Conservation (phyloP, 1,284 basidiomycete species). For the Mycosarcoma mackinlayi region DNA sequence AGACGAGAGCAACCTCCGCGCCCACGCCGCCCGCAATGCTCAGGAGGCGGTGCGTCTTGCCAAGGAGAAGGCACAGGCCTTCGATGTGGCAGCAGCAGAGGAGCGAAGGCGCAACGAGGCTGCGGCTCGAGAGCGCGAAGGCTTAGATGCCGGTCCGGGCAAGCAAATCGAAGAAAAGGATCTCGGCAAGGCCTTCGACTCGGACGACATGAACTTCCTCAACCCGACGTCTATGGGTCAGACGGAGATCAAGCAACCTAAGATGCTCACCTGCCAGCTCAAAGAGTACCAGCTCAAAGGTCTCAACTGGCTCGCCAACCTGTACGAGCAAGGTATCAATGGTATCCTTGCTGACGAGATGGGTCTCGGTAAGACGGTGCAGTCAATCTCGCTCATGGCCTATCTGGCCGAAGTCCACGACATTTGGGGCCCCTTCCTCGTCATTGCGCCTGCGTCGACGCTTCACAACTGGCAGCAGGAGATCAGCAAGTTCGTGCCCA, state of each 20-base stretch:
- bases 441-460: slow-evolving; percentile 96
- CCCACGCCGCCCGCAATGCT: slow-evolving; percentile 88
- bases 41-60: slow-evolving; percentile 88
- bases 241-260: slow-evolving; percentile 87
- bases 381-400: slow-evolving; percentile 95
- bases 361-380: slow-evolving; percentile 83
- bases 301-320: slow-evolving; percentile 95
- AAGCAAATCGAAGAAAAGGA: slow-evolving; percentile 57
- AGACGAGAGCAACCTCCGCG: slow-evolving; percentile 87
- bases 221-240: slow-evolving; percentile 90
- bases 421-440: slow-evolving; percentile 99
- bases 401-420: slow-evolving; percentile 97
- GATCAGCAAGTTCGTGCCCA: slow-evolving; percentile 92
- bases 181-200: slow-evolving; percentile 65
- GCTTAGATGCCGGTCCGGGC: slow-evolving; percentile 27
- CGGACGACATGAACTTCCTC: slow-evolving; percentile 98
- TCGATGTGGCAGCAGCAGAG: slow-evolving; percentile 83
- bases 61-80: slow-evolving; percentile 82
- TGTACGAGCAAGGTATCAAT: slow-evolving; percentile 96
- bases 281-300: slow-evolving; percentile 99
- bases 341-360: slow-evolving; percentile 81
- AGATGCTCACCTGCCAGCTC: slow-evolving; percentile 94
- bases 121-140: slow-evolving; percentile 48
- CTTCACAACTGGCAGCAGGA: slow-evolving; percentile 99
- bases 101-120: slow-evolving; percentile 78